Evolutionary conservation across 306 rosid species (phyloP).

Genomic region (Dalbergia cultrata): DNA sequence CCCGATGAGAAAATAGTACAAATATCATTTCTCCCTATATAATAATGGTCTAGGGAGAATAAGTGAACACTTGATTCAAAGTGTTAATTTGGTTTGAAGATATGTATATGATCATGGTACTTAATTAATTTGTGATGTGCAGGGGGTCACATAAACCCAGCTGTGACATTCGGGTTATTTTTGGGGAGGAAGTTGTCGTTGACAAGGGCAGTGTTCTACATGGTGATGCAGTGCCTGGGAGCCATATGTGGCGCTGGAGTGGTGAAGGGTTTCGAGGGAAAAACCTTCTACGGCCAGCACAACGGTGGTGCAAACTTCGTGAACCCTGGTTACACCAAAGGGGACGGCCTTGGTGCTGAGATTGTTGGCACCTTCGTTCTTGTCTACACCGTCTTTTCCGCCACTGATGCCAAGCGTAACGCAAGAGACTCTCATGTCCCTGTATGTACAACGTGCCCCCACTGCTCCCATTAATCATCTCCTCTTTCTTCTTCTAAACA

Average conservation of each 20-base stretch:
- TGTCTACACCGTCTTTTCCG: conserved; percentile 78
- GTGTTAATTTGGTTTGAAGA: too few relatives aligned
- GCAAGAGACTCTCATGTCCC: conserved; percentile 75
- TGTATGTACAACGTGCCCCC: conserved; percentile 48
- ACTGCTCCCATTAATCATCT: too few relatives aligned
- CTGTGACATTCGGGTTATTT: conserved; percentile 79
- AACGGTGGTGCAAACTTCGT: conserved; percentile 84
- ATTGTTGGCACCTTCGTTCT: conserved; percentile 60
- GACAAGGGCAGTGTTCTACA: conserved; percentile 83
- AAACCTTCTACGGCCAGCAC: background rate
- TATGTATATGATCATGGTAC: too few relatives aligned
- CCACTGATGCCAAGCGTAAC: conserved; percentile 94
- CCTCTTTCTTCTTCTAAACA: background rate
- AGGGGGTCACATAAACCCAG: conserved; percentile 65
- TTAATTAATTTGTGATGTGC: background rate
- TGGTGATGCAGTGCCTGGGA: conserved; percentile 83
- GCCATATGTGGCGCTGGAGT: conserved; percentile 69
- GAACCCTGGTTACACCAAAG: conserved; percentile 79
- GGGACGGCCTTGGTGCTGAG: conserved; percentile 70
- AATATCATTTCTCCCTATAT: too few relatives aligned
- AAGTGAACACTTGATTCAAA: too few relatives aligned
- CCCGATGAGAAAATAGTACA: too few relatives aligned
- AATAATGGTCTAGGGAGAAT: too few relatives aligned
- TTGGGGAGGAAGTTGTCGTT: conserved; percentile 89
- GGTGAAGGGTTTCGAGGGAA: conserved; percentile 60